phyloP scores from a whole-genome alignment of 2,329 filamentous ascomycete species.

The Cercospora citrullina region DNA sequence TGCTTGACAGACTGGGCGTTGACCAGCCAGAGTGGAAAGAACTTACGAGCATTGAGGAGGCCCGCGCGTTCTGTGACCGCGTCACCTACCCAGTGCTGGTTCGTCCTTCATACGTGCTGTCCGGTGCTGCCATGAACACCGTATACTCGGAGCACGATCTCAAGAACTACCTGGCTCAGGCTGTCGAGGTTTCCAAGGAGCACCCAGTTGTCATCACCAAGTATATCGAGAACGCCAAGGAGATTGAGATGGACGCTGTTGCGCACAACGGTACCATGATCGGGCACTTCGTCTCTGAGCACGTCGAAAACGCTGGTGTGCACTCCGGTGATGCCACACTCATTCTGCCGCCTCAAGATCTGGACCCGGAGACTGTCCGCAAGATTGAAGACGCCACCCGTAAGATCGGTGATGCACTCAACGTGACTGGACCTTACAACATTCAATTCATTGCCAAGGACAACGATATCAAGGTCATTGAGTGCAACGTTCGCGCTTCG shows the following conservation, averaged over 20 bases:
- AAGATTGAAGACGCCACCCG: conserved; percentile 92
- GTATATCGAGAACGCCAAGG: conserved; percentile 98
- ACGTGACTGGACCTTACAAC: conserved; percentile 96
- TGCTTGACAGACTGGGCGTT: conserved; percentile 91
- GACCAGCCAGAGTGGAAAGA: conserved; percentile 99
- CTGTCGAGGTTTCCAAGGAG: conserved; percentile 87
- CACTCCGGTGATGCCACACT: conserved; percentile 97
- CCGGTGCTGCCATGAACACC: conserved; percentile 98
- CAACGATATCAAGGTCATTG: conserved; percentile 99
- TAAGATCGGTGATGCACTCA: conserved; percentile 91
- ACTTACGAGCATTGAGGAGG: conserved; percentile 90
- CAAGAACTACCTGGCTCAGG: conserved; percentile 83
- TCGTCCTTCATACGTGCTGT: conserved; percentile 92
- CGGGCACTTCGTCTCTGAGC: conserved; percentile 96
- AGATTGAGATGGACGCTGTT: conserved; percentile 99
- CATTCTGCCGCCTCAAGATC: conserved; percentile 90
- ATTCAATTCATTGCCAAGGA: conserved; percentile 99
- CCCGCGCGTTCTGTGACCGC: conserved; percentile 78
- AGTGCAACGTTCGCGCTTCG: conserved; percentile 96
- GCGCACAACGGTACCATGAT: conserved; percentile 85
- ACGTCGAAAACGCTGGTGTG: conserved; percentile 97
- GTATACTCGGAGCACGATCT: conserved; percentile 95
- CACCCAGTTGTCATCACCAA: conserved; percentile 98
- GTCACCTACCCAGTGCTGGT: conserved; percentile 94
- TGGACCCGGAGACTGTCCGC: conserved; percentile 82